Conservation (phyloP, 2,329 filamentous ascomycete species). For the Pseudocercospora eumusae region DNA sequence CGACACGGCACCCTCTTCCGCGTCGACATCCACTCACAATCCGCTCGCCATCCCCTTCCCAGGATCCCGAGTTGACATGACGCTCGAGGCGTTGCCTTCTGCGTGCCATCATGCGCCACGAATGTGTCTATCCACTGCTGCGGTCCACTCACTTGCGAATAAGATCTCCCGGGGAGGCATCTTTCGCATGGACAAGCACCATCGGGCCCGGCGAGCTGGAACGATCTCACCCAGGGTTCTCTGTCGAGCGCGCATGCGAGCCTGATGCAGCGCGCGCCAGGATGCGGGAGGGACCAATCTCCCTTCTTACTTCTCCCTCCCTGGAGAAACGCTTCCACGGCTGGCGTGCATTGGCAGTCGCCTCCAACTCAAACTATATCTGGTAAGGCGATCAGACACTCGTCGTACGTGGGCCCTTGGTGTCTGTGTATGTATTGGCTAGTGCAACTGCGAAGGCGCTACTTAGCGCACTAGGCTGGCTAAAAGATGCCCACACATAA, state of each 20-base stretch:
- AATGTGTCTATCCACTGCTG: conserved; percentile 18
- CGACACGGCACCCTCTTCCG: conserved; percentile 7
- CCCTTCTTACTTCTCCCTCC: conserved; percentile 9
- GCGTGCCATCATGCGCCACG: conserved; percentile 13
- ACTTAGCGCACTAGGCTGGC: conserved; percentile 7
- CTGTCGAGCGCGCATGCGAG: conserved; percentile 16
- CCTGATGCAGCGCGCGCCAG: conserved; percentile 11
- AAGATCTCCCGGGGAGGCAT: conserved; percentile 23
- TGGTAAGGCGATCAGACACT: conserved; percentile 14
- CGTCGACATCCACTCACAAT: conserved; percentile 6
- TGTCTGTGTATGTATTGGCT: conserved; percentile 19
- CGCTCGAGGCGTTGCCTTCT: conserved; percentile 8
- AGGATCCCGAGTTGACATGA: conserved; percentile 6
- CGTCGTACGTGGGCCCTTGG: conserved; percentile 21
- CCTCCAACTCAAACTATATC: conserved; percentile 14
- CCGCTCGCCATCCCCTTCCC: background rate
- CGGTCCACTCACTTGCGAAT: conserved; percentile 23
- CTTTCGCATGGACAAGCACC: conserved; percentile 22
- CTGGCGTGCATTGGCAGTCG: conserved; percentile 11
- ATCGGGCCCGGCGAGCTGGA: conserved; percentile 23
- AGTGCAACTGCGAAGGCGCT: conserved; percentile 15
- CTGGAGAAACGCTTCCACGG: conserved; percentile 10
- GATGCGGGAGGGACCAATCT: conserved; percentile 17
- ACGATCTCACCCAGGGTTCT: conserved; percentile 23
- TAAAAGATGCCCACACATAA: conserved; percentile 13